phyloP scores from a whole-genome alignment of 345 rosid species.

The Lenwebbia sp. region DNA sequence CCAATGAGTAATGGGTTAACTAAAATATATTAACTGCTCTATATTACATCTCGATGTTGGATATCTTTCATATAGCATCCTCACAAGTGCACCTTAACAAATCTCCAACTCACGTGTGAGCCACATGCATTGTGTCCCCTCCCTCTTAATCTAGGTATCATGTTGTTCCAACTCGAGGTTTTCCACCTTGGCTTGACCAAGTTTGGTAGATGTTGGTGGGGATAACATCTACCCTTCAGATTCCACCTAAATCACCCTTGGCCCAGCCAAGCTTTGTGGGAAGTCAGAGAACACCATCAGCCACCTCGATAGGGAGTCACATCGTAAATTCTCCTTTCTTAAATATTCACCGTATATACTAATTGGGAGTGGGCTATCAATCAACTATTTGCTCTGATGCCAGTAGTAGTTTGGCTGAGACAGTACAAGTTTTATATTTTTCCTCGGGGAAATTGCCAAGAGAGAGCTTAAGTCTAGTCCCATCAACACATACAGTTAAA shows the following conservation, averaged over 20 bases:
- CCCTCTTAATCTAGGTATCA: not conserved
- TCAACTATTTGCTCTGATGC: not conserved
- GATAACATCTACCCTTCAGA: not conserved
- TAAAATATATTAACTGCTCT: not conserved
- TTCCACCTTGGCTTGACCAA: not conserved
- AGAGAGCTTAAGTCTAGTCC: not conserved
- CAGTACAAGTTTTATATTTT: not conserved
- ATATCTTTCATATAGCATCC: not conserved
- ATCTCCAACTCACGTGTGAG: not conserved
- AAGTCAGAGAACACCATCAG: not conserved
- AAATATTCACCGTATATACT: not conserved
- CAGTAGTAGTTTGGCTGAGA: not conserved
- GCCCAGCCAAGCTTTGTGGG: not conserved
- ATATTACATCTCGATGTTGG: not conserved
- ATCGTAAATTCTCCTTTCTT: not conserved
- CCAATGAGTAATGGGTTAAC: not conserved
- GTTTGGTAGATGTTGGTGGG: not conserved
- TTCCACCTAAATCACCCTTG: not conserved
- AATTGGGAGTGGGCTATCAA: not conserved
- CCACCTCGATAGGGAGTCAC: not conserved
- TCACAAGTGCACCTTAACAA: not conserved
- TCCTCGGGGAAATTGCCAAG: not conserved
- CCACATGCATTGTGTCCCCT: not conserved
- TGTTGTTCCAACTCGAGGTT: not conserved
- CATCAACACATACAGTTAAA: not conserved